phyloP scores from a whole-genome alignment of 2,329 filamentous ascomycete genomes.

The Fusarium ambrosium region DNA sequence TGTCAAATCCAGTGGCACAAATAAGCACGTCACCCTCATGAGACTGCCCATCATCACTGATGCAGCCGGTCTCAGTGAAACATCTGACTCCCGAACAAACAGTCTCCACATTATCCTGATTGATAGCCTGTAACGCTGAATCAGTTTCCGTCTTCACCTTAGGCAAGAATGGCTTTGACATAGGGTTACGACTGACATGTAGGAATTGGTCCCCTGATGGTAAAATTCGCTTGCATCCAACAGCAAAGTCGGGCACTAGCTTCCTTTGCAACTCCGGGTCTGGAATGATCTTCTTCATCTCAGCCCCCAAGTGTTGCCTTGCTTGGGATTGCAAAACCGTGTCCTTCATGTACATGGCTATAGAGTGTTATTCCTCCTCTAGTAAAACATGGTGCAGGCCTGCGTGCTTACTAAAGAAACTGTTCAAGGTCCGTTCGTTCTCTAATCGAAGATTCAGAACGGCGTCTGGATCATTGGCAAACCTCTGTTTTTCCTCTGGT shows the following conservation, averaged over 20 bases:
- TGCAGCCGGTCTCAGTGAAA: slow-evolving; percentile 15
- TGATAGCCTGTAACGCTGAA: not conserved
- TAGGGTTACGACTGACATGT: not conserved
- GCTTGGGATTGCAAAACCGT: slow-evolving; percentile 16
- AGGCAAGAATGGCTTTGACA: fast-evolving
- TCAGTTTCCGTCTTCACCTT: not conserved
- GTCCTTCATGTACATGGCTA: slow-evolving; percentile 28
- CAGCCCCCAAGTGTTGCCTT: not conserved
- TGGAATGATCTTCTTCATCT: slow-evolving; percentile 16
- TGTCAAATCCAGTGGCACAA: slow-evolving; percentile 22
- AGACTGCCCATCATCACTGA: not conserved
- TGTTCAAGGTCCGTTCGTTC: slow-evolving; percentile 17
- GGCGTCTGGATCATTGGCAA: not conserved
- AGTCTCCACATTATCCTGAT: slow-evolving; percentile 3
- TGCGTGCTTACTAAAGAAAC: slow-evolving; percentile 17
- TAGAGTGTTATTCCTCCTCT: not conserved
- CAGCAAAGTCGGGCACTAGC: slow-evolving; percentile 15
- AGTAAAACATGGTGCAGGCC: fast-evolving
- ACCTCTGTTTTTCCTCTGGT: not conserved
- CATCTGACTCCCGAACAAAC: slow-evolving; percentile 12
- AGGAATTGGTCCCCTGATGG: slow-evolving; percentile 26
- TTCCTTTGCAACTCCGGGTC: slow-evolving; percentile 5
- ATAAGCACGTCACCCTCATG: slow-evolving; percentile 17
- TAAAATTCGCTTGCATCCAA: slow-evolving; percentile 19
- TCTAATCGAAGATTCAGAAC: slow-evolving; percentile 8